Evolutionary conservation across 371 early-diverging fungal species (phyloP).

Genomic region (Haplosporangium sp.): DNA sequence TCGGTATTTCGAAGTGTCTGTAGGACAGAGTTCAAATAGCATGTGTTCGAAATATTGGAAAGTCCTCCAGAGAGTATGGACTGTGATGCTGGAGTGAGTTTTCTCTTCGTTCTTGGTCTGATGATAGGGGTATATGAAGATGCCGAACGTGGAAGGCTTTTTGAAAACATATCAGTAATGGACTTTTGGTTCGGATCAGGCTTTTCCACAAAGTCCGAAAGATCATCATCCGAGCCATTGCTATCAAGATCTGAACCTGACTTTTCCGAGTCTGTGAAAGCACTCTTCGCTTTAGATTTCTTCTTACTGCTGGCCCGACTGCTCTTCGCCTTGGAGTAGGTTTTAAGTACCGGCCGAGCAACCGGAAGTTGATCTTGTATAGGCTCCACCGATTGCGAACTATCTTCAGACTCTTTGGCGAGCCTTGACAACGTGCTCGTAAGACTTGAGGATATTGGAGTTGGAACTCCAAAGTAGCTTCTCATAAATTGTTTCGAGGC

Average conservation of each 20-base stretch:
- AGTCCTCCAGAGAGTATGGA: conserved; percentile 39
- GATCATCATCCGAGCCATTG: conserved; percentile 21
- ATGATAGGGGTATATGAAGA: not conserved
- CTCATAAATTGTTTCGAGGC: conserved; percentile 16
- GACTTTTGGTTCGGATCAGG: conserved; percentile 43
- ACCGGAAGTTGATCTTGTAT: not conserved
- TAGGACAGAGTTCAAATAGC: conserved; percentile 48
- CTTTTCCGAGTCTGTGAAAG: conserved; percentile 29
- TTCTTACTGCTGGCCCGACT: conserved; percentile 1
- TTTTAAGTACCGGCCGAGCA: conserved; percentile 6
- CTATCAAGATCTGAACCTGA: conserved; percentile 16
- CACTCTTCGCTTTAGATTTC: conserved; percentile 1
- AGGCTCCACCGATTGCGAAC: not conserved
- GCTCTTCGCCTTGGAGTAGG: conserved; percentile 23
- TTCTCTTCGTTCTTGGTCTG: conserved; percentile 10
- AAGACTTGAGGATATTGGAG: not conserved
- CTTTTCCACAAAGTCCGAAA: conserved; percentile 19
- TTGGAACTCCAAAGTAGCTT: conserved; percentile 10
- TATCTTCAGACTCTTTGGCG: not conserved
- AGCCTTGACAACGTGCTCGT: not conserved
- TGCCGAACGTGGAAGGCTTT: not conserved
- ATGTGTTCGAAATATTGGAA: conserved; percentile 38
- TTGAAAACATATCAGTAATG: conserved; percentile 33
- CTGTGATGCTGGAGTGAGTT: conserved; percentile 17
- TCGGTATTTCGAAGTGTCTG: conserved; percentile 29